These are phyloP conservation scores for Martensiomyces pterosporus DNA, from an alignment of 192 early-diverging fungal genomes.

Conservation along the genomic window DNA sequence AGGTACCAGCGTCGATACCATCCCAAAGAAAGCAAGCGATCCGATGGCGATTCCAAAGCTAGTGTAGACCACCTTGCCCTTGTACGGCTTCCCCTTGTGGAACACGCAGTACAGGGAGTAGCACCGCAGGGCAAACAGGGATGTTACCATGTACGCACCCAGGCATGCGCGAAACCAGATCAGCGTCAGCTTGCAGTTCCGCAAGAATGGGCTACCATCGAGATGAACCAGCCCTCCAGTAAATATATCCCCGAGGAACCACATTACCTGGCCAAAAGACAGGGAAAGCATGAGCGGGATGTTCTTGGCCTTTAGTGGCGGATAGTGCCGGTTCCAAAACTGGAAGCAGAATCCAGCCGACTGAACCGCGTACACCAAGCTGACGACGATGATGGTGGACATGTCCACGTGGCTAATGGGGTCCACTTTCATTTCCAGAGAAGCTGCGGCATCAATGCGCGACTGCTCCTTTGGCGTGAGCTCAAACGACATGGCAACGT, in stretches of 20 bases:
- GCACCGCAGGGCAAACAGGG: conserved; percentile 30
- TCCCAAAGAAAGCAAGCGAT: conserved; percentile 22
- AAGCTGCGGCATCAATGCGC: conserved; percentile 24
- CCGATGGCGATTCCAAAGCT: conserved; percentile 5
- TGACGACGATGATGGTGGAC: conserved; percentile 34
- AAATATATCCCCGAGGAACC: conserved; percentile 39
- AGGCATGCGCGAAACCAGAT: conserved; percentile 36
- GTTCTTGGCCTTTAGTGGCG: conserved; percentile 39
- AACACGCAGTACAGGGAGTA: conserved; percentile 43
- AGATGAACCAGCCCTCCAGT: conserved; percentile 39
- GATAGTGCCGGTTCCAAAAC: conserved; percentile 32
- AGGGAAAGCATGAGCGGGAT: conserved; percentile 40
- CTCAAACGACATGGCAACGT: conserved; percentile 39
- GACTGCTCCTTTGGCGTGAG: conserved; percentile 24
- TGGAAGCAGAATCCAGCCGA: conserved; percentile 37
- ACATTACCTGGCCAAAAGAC: conserved; percentile 23
- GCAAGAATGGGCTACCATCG: conserved; percentile 12
- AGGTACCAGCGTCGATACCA: conserved; percentile 26
- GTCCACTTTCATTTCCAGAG: conserved; percentile 31
- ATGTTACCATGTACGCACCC: conserved; percentile 31
- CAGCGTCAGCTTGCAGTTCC: conserved; percentile 25
- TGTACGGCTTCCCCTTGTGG: conserved; percentile 27
- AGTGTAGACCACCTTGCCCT: conserved; percentile 5
- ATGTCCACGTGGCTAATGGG: conserved; percentile 37
- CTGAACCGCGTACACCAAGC: conserved; percentile 34